Evolutionary conservation across 352 stramenopile species (phyloP).

Genomic region (Pythium dissotocum): DNA sequence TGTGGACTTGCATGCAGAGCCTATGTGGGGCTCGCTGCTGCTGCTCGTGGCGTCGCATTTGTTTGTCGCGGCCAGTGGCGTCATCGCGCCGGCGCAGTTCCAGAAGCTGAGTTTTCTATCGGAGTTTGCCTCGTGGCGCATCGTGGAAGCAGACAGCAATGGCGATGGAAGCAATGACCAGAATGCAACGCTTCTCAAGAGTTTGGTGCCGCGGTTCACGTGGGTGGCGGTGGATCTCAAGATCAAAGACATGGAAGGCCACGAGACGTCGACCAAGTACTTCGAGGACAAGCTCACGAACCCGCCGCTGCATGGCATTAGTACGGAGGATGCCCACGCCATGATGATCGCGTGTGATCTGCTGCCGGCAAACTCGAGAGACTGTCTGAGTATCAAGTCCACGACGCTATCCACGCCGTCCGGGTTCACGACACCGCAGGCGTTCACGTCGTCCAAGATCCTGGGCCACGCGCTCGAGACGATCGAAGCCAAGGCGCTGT

Average conservation of each 20-base stretch:
- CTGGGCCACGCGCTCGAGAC: conserved; percentile 52
- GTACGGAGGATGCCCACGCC: conserved; percentile 40
- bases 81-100: conserved; percentile 46
- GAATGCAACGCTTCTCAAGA: conserved; percentile 50
- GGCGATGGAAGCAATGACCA: conserved; percentile 16
- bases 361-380: conserved; percentile 32
- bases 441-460: conserved; percentile 61
- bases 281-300: conserved; percentile 65
- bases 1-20: conserved; percentile 51
- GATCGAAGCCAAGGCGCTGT: conserved; percentile 58
- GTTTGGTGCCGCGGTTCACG: conserved; percentile 56
- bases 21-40: conserved; percentile 66
- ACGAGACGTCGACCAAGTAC: conserved; percentile 60
- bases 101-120: conserved; percentile 47
- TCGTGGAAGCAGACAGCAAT: conserved; percentile 24
- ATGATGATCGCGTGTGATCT: conserved; percentile 51
- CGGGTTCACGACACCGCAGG: conserved; percentile 32
- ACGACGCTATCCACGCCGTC: conserved; percentile 40
- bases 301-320: conserved; percentile 32
- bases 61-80: conserved; percentile 38
- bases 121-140: conserved; percentile 51
- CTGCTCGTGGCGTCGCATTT: conserved; percentile 63
- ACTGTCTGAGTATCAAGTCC: conserved; percentile 68
- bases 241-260: conserved; percentile 76
- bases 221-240: conserved; percentile 78